phyloP scores from a whole-genome alignment of 208 protist genomes.

The Phytomonas sp. region DNA sequence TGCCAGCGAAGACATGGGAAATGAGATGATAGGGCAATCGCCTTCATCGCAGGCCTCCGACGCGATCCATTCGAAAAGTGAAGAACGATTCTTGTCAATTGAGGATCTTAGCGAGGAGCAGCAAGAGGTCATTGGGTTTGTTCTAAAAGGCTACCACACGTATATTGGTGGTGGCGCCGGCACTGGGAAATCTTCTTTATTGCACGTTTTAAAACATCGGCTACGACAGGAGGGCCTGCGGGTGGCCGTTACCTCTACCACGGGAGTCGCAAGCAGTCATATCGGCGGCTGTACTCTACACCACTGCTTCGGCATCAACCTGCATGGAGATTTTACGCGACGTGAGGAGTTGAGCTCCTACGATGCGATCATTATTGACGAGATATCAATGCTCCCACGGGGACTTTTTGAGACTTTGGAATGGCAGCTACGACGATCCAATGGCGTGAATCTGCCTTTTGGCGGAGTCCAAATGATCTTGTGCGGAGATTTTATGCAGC shows the following conservation, averaged over 20 bases:
- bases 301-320: constrained; percentile 82
- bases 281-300: constrained; percentile 84
- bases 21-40: background rate
- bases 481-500: constrained; percentile 89
- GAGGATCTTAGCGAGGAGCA: constrained; percentile 78
- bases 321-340: constrained; percentile 58
- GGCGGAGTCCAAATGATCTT: constrained; percentile 90
- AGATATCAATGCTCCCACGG: constrained; percentile 85
- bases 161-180: constrained; percentile 87
- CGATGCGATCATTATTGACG: constrained; percentile 91
- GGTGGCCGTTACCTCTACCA: constrained; percentile 82
- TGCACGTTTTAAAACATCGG: constrained; percentile 70
- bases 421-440: constrained; percentile 56
- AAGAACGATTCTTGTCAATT: constrained; percentile 44
- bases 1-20: background rate
- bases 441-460: constrained; percentile 76
- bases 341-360: constrained; percentile 54
- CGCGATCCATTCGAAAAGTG: background rate
- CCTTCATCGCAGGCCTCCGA: background rate
- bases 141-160: constrained; percentile 61
- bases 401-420: constrained; percentile 82
- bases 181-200: constrained; percentile 83
- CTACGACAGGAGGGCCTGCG: constrained; percentile 43
- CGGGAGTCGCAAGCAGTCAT: constrained; percentile 68
- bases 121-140: constrained; percentile 62